phyloP scores from a whole-genome alignment of 2,329 filamentous ascomycete species.

The Pleomassaria siparia region DNA sequence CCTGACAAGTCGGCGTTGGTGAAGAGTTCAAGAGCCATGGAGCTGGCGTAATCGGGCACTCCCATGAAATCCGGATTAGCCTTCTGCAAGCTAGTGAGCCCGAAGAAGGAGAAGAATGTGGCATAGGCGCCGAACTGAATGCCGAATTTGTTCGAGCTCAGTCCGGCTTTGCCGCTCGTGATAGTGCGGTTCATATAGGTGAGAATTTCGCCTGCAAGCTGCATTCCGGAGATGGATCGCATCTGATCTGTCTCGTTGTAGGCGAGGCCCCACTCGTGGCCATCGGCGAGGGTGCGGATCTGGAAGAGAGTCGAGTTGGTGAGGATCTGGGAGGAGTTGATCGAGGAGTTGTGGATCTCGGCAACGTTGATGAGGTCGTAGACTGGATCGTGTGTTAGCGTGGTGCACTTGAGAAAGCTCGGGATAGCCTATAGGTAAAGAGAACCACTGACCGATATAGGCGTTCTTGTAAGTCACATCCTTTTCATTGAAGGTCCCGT shows the following conservation, averaged over 20 bases:
- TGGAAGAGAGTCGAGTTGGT: conserved; percentile 64
- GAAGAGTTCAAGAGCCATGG: conserved; percentile 76
- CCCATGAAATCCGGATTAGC: conserved; percentile 68
- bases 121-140: conserved; percentile 65
- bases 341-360: conserved; percentile 63
- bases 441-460: conserved; percentile 59
- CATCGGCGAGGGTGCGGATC: conserved; percentile 72
- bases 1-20: conserved; percentile 47
- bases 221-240: conserved; percentile 51
- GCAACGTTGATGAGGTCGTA: conserved; percentile 66
- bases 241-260: conserved; percentile 65
- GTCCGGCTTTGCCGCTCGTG: conserved; percentile 18
- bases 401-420: neutral
- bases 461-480: conserved; percentile 62
- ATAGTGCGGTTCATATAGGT: conserved; percentile 49
- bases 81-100: conserved; percentile 54
- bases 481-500: conserved; percentile 51
- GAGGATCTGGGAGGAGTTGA: conserved; percentile 57
- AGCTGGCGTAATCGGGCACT: conserved; percentile 80
- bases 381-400: conserved; percentile 37
- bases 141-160: conserved; percentile 46
- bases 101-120: conserved; percentile 63
- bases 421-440: conserved; percentile 4
- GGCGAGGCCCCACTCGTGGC: conserved; percentile 79
- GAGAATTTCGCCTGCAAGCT: conserved; percentile 51